phyloP scores from a whole-genome alignment of 345 rosid genomes.

The Hibiscus syriacus region DNA sequence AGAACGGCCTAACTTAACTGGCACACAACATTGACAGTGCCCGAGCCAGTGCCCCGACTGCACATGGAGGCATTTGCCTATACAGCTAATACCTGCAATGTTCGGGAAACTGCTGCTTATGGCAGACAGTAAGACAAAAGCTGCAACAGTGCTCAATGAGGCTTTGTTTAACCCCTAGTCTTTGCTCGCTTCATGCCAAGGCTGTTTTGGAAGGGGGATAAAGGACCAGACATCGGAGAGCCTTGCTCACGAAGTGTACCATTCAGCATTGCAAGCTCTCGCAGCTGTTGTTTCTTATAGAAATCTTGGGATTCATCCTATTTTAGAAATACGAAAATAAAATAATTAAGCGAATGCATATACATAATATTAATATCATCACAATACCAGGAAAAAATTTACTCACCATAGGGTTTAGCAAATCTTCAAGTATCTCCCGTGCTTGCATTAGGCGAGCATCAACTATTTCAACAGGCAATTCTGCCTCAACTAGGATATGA shows the following conservation, averaged over 20 bases:
- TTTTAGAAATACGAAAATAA: not conserved
- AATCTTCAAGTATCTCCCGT: slow-evolving; percentile 84
- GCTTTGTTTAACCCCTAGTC: slow-evolving; percentile 55
- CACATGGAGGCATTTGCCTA: slow-evolving; percentile 31
- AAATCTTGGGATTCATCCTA: slow-evolving; percentile 94
- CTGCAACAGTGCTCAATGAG: slow-evolving; percentile 21
- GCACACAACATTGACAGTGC: slow-evolving; percentile 15
- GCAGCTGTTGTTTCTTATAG: slow-evolving; percentile 91
- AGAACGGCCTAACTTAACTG: slow-evolving; percentile 26
- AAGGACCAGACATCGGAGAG: slow-evolving; percentile 88
- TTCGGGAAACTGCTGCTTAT: slow-evolving; percentile 22
- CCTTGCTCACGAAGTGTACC: slow-evolving; percentile 90
- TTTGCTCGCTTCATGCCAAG: slow-evolving; percentile 98
- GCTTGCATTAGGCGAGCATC: slow-evolving; percentile 93
- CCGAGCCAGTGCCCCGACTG: slow-evolving; percentile 38
- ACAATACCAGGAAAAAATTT: not conserved
- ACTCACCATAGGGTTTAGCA: slow-evolving; percentile 80
- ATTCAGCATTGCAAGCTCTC: slow-evolving; percentile 93
- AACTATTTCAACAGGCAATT: slow-evolving; percentile 78
- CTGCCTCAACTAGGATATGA: slow-evolving; percentile 91
- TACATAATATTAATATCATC: not conserved
- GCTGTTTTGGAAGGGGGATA: slow-evolving; percentile 79
- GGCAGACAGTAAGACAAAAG: slow-evolving; percentile 23
- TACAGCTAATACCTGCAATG: slow-evolving; percentile 22
- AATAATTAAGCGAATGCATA: not conserved